Conservation (phyloP, 2,329 filamentous ascomycete species). For the Colletotrichum sidae region DNA sequence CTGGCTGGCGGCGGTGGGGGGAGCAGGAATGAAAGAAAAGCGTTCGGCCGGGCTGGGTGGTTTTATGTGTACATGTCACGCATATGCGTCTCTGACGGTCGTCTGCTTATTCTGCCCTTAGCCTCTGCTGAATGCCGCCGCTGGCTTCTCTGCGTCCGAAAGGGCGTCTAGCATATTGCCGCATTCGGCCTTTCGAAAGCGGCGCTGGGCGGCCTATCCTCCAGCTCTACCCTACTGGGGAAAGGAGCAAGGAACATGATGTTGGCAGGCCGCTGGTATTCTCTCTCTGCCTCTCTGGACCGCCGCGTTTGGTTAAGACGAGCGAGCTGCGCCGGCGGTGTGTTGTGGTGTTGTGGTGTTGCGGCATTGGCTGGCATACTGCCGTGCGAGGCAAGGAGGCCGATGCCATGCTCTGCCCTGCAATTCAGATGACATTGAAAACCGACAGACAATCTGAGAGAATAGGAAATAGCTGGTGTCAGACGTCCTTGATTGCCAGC, state of each 20-base stretch:
- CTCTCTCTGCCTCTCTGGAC: slow-evolving; percentile 18
- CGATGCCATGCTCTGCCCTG: slow-evolving; percentile 4
- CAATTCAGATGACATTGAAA: not conserved
- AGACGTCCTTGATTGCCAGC: slow-evolving; percentile 18
- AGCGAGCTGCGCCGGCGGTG: slow-evolving; percentile 15
- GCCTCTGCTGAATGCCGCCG: slow-evolving; percentile 30
- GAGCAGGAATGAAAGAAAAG: slow-evolving; percentile 37
- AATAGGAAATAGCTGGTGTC: not conserved
- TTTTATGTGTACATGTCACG: slow-evolving; percentile 38
- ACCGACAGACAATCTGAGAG: slow-evolving; percentile 3
- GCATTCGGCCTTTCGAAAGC: slow-evolving; percentile 39
- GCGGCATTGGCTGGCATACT: not conserved
- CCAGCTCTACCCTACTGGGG: slow-evolving; percentile 20
- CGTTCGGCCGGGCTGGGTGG: slow-evolving; percentile 28
- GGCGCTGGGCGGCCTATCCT: slow-evolving; percentile 26
- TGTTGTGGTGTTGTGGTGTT: slow-evolving; percentile 5
- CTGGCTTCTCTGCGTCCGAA: slow-evolving; percentile 38
- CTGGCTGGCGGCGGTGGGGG: not conserved
- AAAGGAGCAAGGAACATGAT: slow-evolving; percentile 8
- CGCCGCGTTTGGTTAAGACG: slow-evolving; percentile 36
- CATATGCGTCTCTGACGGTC: slow-evolving; percentile 28
- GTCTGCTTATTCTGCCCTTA: slow-evolving; percentile 28
- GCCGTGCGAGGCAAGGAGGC: not conserved
- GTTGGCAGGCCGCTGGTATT: slow-evolving; percentile 1
- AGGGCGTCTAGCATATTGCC: slow-evolving; percentile 39